These are phyloP conservation scores for Pyrenochaeta sp. DNA, from an alignment of 2,329 filamentous ascomycete species.

Conservation along the genomic window DNA sequence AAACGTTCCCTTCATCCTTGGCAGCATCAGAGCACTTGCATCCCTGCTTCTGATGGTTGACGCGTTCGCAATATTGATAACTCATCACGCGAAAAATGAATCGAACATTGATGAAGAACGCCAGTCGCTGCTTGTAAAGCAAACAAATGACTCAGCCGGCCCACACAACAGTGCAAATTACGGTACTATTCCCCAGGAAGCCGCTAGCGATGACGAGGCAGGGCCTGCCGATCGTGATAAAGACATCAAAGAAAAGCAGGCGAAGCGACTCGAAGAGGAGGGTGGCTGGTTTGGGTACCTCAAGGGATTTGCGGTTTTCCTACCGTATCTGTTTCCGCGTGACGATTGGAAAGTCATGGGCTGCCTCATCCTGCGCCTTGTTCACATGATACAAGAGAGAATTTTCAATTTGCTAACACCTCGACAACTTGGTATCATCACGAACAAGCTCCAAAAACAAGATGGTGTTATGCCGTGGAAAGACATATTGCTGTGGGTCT, in stretches of 20 bases:
- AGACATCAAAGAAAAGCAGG: constrained; percentile 61
- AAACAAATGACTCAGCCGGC: constrained; percentile 42
- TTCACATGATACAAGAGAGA: constrained; percentile 75
- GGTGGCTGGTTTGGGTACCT: constrained; percentile 81
- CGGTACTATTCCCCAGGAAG: constrained; percentile 40
- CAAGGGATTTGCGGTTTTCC: constrained; percentile 76
- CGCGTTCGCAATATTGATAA: constrained; percentile 38
- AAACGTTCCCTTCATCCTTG: constrained; percentile 32
- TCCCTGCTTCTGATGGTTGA: constrained; percentile 39
- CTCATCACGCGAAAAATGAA: constrained; percentile 32
- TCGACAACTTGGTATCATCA: constrained; percentile 81
- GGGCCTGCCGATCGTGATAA: constrained; percentile 60
- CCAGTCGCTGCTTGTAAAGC: constrained; percentile 64
- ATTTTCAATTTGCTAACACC: constrained; percentile 79
- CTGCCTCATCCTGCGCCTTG: constrained; percentile 70
- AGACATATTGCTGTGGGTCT: constrained; percentile 61
- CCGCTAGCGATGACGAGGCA: constrained; percentile 54
- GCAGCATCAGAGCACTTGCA: constrained; percentile 27
- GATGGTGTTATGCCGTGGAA: constrained; percentile 58
- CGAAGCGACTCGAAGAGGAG: constrained; percentile 74
- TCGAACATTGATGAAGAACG: constrained; percentile 63
- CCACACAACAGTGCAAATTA: constrained; percentile 49
- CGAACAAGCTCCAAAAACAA: constrained; percentile 69
- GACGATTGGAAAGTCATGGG: constrained; percentile 72
- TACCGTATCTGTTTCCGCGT: constrained; percentile 81